These are phyloP conservation scores for Wallemia ichthyophaga DNA, from an alignment of 1,284 basidiomycete species.

Conservation along the genomic window DNA sequence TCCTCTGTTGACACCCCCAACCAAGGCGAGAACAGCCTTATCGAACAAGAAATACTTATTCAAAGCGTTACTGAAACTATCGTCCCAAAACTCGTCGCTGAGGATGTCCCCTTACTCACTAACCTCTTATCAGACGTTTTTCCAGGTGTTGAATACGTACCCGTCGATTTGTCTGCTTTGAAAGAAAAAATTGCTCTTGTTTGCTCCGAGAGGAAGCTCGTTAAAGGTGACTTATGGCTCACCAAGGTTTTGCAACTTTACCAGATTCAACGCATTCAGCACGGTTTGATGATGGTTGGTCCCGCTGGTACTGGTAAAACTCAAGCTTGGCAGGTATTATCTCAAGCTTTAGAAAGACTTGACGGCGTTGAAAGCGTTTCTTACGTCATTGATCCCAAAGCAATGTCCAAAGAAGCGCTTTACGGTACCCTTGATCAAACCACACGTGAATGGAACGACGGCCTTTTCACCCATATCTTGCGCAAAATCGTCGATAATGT, in stretches of 20 bases:
- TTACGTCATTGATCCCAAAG: constrained; percentile 97
- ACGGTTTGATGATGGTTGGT: constrained; percentile 98
- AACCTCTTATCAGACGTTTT: constrained; percentile 87
- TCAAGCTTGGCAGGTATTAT: constrained; percentile 80
- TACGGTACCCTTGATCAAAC: constrained; percentile 94
- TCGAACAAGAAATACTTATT: constrained; percentile 88
- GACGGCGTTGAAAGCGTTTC: constrained; percentile 76
- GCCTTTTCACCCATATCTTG: constrained; percentile 87
- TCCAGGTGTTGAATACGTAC: constrained; percentile 72
- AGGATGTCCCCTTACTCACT: constrained; percentile 78
- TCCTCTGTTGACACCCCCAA: constrained; percentile 18
- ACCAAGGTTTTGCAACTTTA: constrained; percentile 91
- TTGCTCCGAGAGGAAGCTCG: constrained; percentile 55
- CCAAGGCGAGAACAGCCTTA: constrained; percentile 34
- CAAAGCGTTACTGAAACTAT: constrained; percentile 99
- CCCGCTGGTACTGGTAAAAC: constrained; percentile 92
- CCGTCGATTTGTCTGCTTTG: constrained; percentile 61
- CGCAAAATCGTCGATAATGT: constrained; percentile 97
- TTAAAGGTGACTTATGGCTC: constrained; percentile 66
- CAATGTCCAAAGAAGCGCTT: constrained; percentile 89
- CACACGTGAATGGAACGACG: constrained; percentile 98
- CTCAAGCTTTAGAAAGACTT: constrained; percentile 63
- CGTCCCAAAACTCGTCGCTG: constrained; percentile 87
- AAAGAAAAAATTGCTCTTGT: constrained; percentile 58
- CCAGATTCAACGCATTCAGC: constrained; percentile 97